A percentile compares a stretch with the other conserved stretches of the same genome.
Conservation (phyloP, 352 stramenopile genomes). For the Blastocystis sp. region DNA sequence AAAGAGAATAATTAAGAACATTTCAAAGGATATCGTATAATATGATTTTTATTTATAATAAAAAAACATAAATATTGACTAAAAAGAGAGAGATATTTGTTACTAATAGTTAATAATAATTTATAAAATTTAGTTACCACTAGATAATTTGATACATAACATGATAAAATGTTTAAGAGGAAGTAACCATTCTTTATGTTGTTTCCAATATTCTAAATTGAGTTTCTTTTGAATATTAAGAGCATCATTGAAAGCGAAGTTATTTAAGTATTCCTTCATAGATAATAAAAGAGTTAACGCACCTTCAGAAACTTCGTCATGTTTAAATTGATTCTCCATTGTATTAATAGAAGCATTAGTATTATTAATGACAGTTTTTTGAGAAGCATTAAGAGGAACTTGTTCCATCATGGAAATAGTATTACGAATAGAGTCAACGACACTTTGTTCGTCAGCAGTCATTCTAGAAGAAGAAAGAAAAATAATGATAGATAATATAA, state of each 20-base stretch:
- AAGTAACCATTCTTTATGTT: slow-evolving; percentile 16
- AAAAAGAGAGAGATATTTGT: too few species aligned
- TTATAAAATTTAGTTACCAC: too few species aligned
- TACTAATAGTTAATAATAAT: too few species aligned
- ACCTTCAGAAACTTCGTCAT: not conserved
- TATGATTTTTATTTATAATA: too few species aligned
- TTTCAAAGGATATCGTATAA: too few species aligned
- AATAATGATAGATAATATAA: too few species aligned
- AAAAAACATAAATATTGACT: too few species aligned
- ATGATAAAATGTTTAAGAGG: slow-evolving; percentile 25
- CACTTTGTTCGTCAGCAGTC: not conserved
- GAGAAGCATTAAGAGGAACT: not conserved
- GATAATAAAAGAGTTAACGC: not conserved
- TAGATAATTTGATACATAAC: slow-evolving; percentile 18
- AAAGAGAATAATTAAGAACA: too few species aligned
- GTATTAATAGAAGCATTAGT: not conserved
- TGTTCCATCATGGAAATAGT: slow-evolving; percentile 5
- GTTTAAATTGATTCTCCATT: slow-evolving; percentile 20
- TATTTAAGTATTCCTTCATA: slow-evolving; percentile 6
- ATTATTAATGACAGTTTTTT: not conserved
- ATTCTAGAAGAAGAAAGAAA: too few species aligned
- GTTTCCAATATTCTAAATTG: slow-evolving; percentile 22
- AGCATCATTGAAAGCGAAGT: not conserved
- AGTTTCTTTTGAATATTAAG: slow-evolving; percentile 23
- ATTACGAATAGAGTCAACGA: not conserved